Percentiles rank a stretch among this genome's conserved stretches.
Evolutionary conservation across 2,329 filamentous ascomycete species (phyloP).

Genomic region (Beauveria pseudobassiana): DNA sequence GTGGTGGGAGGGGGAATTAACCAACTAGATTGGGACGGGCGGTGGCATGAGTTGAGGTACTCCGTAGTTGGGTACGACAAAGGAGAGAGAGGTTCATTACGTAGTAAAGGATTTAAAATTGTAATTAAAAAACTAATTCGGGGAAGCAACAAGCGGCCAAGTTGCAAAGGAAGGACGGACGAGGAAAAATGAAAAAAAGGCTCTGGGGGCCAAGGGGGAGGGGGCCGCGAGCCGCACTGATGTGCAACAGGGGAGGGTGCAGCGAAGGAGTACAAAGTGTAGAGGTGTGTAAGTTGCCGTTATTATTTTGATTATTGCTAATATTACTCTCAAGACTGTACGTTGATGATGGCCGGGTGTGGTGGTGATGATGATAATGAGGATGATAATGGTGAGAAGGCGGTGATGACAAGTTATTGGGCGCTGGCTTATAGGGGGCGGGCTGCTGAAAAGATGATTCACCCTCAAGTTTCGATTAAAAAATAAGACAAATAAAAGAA

Average conservation of each 20-base stretch:
- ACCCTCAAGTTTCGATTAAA: too few species aligned
- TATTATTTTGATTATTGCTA: too few species aligned
- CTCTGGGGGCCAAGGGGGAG: not conserved
- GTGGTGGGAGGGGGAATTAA: not conserved
- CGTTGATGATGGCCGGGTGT: not conserved
- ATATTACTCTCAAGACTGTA: not conserved
- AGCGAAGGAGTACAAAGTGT: too few species aligned
- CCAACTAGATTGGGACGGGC: constrained; percentile 23
- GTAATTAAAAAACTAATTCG: too few species aligned
- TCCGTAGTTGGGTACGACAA: constrained; percentile 7
- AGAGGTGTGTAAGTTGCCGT: not conserved
- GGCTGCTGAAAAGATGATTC: too few species aligned
- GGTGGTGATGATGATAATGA: not conserved
- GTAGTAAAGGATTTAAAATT: too few species aligned
- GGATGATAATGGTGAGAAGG: too few species aligned
- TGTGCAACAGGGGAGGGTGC: not conserved
- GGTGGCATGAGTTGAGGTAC: constrained; percentile 24
- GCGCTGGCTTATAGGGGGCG: too few species aligned
- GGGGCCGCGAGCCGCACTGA: constrained; percentile 5
- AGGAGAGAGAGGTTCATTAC: too few species aligned
- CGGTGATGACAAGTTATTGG: too few species aligned
- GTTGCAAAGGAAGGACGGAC: not conserved
- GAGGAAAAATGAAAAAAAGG: not conserved
- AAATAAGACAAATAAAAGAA: too few species aligned
- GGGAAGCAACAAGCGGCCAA: not conserved